Evolutionary conservation across 306 rosid species (phyloP), one percentile per base, ranked within the genome.

Genomic region (Carpinus fangiana): DNA sequence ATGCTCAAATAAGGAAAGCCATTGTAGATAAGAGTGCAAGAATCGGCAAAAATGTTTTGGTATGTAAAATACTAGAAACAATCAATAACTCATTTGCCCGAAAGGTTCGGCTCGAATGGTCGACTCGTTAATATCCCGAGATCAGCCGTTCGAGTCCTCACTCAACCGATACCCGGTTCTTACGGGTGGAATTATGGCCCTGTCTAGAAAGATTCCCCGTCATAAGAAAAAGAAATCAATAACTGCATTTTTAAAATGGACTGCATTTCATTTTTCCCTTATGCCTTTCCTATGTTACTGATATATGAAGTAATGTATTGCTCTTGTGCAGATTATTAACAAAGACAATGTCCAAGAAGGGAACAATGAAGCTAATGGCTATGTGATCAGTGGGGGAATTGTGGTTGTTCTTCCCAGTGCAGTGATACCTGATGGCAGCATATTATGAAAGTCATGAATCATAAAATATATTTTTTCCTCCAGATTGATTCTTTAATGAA

Each of bases 11-110:
- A 13, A 77, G 56, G 79, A 82, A 73, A 59, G 84, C 86, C 5
- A 73, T 86, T 21, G 51, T 82, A 28, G 89, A 86, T 76, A 86
- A 82, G 84, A 82, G 82, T 70, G 89, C 84, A 73, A 79, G 78
- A 73, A 86, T 86, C 45, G 89, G 89, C 73, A 76, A 77, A 31
- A 79, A 82, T 70, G 84, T 86, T 55, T 62, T 66, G 89, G 89
- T 82, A 81, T 3, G 45, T 1, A 51, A 55, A n/a, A 6, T 41
- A 41, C 51, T 0, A 41, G 45, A 41, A 41, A 41, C 8, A 41
- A 41, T 41, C 45, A 41, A 41, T 41, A 5, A 5, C 45, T 41
- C 45, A 41, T 41, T 41, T 8, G 8, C 8, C 8, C 45, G 8
- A 7, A 1, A 41, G 8, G 7, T 8, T 41, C 8, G 45, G 45